Conservation (phyloP, 139 green algal genomes). For the Klebsormidium nitens region DNA sequence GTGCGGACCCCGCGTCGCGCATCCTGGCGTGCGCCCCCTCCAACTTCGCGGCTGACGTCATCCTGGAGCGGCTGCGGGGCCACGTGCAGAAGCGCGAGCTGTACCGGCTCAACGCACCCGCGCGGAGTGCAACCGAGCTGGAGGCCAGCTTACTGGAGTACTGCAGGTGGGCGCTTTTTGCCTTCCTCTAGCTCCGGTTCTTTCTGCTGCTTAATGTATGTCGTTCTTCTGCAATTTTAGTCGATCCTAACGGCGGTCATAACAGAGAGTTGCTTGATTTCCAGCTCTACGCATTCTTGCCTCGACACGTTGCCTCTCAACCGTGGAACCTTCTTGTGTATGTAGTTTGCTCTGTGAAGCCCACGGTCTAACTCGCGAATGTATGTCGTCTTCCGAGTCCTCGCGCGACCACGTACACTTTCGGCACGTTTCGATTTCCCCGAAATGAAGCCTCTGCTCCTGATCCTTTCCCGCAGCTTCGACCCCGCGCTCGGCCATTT, state of each 20-base stretch:
- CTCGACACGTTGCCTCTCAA: no score
- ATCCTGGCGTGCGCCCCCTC: slow-evolving; percentile 11
- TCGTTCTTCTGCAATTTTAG: no score
- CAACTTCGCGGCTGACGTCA: slow-evolving; percentile 20
- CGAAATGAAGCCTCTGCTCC: neutral
- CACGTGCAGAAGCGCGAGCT: neutral
- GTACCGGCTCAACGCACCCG: neutral
- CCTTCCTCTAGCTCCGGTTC: no score
- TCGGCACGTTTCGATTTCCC: neutral
- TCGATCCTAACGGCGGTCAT: no score
- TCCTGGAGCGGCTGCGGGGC: neutral
- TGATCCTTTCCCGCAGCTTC: neutral
- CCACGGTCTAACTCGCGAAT: neutral
- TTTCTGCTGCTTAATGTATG: no score
- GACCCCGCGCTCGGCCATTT: neutral
- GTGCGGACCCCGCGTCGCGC: neutral
- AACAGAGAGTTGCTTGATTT: no score
- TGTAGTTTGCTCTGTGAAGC: neutral
- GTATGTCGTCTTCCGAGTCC: neutral
- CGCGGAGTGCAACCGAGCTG: neutral
- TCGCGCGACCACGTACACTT: neutral
- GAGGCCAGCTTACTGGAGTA: neutral
- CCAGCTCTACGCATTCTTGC: no score
- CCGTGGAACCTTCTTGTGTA: no score
- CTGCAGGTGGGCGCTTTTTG: neutral